Percentiles rank a stretch among this genome's conserved stretches.
These are phyloP conservation scores for Chalaropsis thielavioides DNA, from an alignment of 2,329 filamentous ascomycete genomes.

Conservation along the genomic window DNA sequence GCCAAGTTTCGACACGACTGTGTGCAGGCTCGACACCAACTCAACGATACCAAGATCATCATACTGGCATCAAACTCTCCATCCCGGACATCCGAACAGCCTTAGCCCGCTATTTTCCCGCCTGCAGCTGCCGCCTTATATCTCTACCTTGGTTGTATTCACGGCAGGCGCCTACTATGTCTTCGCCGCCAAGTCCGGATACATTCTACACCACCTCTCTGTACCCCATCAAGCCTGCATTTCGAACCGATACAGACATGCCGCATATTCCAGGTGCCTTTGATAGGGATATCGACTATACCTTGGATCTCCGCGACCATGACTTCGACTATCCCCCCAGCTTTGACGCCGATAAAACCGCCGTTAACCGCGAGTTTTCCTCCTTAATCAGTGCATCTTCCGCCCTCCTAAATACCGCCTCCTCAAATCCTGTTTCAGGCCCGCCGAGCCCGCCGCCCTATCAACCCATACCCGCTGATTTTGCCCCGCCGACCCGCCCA, in stretches of 20 bases:
- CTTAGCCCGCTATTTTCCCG: not conserved
- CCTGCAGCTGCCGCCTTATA: not conserved
- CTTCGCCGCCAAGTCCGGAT: not conserved
- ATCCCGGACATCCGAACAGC: not conserved
- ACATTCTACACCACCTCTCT: constrained; percentile 5
- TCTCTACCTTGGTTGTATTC: not conserved
- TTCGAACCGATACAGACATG: not conserved
- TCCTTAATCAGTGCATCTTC: constrained; percentile 7
- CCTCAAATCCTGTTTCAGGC: constrained; percentile 22
- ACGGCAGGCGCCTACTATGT: constrained; percentile 9
- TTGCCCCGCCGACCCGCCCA: constrained; percentile 37
- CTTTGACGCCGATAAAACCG: constrained; percentile 18
- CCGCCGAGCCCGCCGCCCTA: constrained; percentile 23
- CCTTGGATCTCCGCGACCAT: constrained; percentile 6
- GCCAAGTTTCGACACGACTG: not conserved
- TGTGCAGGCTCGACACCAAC: not conserved
- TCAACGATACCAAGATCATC: not conserved
- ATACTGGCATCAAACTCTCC: not conserved
- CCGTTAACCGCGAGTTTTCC: constrained; percentile 25
- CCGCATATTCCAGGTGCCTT: not conserved
- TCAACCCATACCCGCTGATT: constrained; percentile 29
- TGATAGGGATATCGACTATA: not conserved
- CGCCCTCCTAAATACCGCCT: constrained; percentile 24
- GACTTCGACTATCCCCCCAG: constrained; percentile 19
- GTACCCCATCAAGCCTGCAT: constrained; percentile 11